Base-by-base conservation (phyloP, 169 alveolate species). In the Cyclospora cayetanensis region DNA sequence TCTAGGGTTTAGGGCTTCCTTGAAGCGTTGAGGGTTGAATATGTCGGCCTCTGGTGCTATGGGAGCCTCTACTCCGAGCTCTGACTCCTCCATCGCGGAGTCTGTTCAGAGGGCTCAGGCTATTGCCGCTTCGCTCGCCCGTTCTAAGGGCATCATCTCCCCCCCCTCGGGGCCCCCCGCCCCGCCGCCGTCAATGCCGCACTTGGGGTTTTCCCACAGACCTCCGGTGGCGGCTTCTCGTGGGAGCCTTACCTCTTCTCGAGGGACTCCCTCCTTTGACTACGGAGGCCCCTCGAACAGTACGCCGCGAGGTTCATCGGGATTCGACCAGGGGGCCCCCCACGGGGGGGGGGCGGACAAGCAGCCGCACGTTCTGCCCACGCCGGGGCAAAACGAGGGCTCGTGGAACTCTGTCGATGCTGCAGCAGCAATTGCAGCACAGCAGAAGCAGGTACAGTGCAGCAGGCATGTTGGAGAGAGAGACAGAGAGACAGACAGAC, bases 401-500 rank as follows among this genome's bases (percentile, higher is more conserved):
- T 7, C 87, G 15, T 80, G 89, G 89, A 80, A 46, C 42, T 80
- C 89, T 5, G 89, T 80, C 34, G 89, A 80, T 55, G 89, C 89
- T 80, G 89, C 89, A 80, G 89, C 89, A 50, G 76, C 89, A 39
- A 80, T 80, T 80, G 89, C 89, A 34, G 89, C 76, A 25, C 89
- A 80, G 76, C 89, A 80, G 74, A 80, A 80, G 35, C 89, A 80
- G 89, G 89, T 80, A 39, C 74, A 35, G 9, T 12, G 37, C 74
- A 34, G 31, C 89, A 50, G 39, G 63, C 63, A 50, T 50, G 63
- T 2, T 18, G 27, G 63, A 3, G 25, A 31, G 39, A 42, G 86
- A 76, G 27, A 4, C 31, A 76, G 66, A n/a, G n/a, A n/a, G n/a
- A n/a, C n/a, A n/a, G n/a, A n/a, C n/a, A n/a, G n/a, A n/a, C n/a